Base-by-base conservation (phyloP, 768 basidiomycete species). In the Suillus ampliporus region DNA sequence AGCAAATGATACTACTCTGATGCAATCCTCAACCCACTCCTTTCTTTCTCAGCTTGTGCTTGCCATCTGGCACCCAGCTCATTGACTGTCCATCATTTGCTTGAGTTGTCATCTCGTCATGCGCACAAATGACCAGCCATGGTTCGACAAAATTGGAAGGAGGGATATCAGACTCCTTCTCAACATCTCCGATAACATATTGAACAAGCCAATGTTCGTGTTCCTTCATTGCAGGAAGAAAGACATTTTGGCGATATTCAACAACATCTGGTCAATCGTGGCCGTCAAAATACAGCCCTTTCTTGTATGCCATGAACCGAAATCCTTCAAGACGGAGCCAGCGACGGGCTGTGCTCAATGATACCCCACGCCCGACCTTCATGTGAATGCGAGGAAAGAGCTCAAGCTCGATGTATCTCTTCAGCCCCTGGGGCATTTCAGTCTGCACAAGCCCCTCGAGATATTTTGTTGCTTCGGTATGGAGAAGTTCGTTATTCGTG, bases 51-150 rank as follows among this genome's bases (percentile, higher is more conserved):
- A 82, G 54, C 26, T 70, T 65, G 8, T 78, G 72, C 59, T 82
- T 67, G 5, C 69, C 73, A 5, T 79, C 62, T 1, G 71, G 61
- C 2, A 81, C 74, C 81, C 79, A 82, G 43, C 64, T 71, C 57
- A 41, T 71, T 73, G 51, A 62, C 67, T n/a, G 54, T 38, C 65
- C 69, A 69, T 82, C 72, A 66, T 83, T 71, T 41, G 78, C 72
- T 57, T 83, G 79, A 1, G 72, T 71, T 1, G 76, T 82, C 76
- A 79, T 80, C 63, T 82, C 76, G 64, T 81, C 60, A 77, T 81
- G 44, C 66, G 71, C 56, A 65, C 62, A 17, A 73, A 67, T 44
- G 17, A 74, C 68, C 1, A 67, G 47, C 2, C 46, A 37, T 37
- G 19, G 61, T 21, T 64, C 50, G 13, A 78, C 77, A 41, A 58